Base-by-base conservation (phyloP, 345 rosid genomes). In the Salix koriyanagi region DNA sequence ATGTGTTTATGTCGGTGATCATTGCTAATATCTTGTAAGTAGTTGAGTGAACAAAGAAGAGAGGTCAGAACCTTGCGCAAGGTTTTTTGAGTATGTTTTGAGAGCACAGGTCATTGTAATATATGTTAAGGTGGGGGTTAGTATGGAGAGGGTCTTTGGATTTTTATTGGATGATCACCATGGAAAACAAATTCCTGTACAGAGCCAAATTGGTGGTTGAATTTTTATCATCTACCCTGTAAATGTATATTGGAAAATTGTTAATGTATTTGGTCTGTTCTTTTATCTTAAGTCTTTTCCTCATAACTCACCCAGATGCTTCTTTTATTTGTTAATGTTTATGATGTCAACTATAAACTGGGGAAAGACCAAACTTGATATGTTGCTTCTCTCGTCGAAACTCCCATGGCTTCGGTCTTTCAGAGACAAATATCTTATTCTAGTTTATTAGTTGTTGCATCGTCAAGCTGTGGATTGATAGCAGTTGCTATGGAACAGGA, bases 21-120 rank as follows among this genome's bases (percentile, higher is more conserved):
- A 77, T 75, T 79, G 76, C 80, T 76, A 76, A 75, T 79, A 30
- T 84, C 70, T 34, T 84, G 85, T 85, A 87, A 84, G 77, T 89
- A 86, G 80, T 80, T 81, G 86, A 79, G 77, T 76, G 80, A 76
- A 65, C 36, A 70, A 60, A 73, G 60, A 65, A 54, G 76, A 64
- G 64, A 26, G 36, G 14, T 16, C 65, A 52, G 71, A 81, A 73
- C 76, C 72, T 44, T 65, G 62, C 65, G 76, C 64, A 62, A 44
- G 65, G 79, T 76, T 80, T 41, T 41, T 41, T 10, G 46, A 41
- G 46, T 11, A 41, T 41, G 46, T 41, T 41, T 71, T 52, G 73
- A 73, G 83, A 76, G 84, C 75, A 19, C 13, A 28, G 81, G 80
- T 75, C 82, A 76, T 60, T 87, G 91, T 84, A 84, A 79, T 82